phyloP scores from a whole-genome alignment of 2,329 filamentous ascomycete species.

The Ustilaginoidea virens region DNA sequence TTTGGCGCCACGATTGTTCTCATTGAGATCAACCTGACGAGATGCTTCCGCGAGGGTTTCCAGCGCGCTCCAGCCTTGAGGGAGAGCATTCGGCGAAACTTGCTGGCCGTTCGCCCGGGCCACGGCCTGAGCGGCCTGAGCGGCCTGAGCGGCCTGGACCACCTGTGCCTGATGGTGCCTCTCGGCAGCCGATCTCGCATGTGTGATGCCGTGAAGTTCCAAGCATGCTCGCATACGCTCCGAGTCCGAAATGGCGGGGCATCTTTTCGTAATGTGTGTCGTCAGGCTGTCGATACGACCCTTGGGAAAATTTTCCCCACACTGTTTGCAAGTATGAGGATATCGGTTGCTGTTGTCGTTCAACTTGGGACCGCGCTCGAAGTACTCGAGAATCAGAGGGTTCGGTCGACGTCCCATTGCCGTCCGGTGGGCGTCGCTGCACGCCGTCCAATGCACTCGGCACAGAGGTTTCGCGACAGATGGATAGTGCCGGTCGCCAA shows the following conservation, averaged over 20 bases:
- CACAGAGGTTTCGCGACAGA: slow-evolving; percentile 8
- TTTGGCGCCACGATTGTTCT: slow-evolving; percentile 39
- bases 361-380: slow-evolving; percentile 73
- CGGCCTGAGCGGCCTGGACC: background rate
- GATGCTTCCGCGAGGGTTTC: slow-evolving; percentile 83
- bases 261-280: slow-evolving; percentile 73
- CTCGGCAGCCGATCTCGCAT: slow-evolving; percentile 22
- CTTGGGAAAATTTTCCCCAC: slow-evolving; percentile 80
- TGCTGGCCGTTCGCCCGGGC: slow-evolving; percentile 14
- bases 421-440: slow-evolving; percentile 7
- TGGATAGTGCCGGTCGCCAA: background rate
- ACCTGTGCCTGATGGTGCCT: slow-evolving; percentile 10
- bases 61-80: slow-evolving; percentile 60
- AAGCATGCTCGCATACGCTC: slow-evolving; percentile 64
- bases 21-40: slow-evolving; percentile 54
- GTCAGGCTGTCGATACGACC: slow-evolving; percentile 73
- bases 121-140: slow-evolving; percentile 2
- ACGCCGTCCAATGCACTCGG: slow-evolving; percentile 12
- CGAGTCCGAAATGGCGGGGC: slow-evolving; percentile 58
- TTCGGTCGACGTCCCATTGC: slow-evolving; percentile 74
- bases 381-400: slow-evolving; percentile 74
- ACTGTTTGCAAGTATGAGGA: slow-evolving; percentile 77
- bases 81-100: slow-evolving; percentile 16
- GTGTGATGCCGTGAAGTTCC: slow-evolving; percentile 54
- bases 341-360: slow-evolving; percentile 85